Percentiles rank a stretch among this genome's conserved stretches.
These are phyloP conservation scores for Anethum foeniculum DNA, from an alignment of 140 eudicot genomes.

Conservation along the genomic window DNA sequence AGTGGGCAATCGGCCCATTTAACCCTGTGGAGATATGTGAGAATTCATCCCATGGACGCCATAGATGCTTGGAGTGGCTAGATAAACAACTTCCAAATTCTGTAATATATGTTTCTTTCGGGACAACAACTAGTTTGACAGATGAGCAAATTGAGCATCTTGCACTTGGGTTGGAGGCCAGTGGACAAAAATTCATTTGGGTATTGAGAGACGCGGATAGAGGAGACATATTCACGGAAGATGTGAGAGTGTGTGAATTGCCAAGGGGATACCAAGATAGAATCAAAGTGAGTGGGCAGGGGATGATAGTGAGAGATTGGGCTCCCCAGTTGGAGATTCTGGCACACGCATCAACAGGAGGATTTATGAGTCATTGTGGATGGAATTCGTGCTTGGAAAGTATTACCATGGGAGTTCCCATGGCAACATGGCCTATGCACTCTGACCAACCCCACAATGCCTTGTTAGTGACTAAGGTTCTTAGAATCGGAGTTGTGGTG, in stretches of 20 bases:
- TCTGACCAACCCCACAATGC: constrained; percentile 67
- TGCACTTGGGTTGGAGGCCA: constrained; percentile 54
- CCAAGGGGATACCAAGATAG: constrained; percentile 62
- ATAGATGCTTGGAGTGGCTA: constrained; percentile 50
- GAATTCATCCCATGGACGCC: neutral
- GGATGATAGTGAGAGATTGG: constrained; percentile 67
- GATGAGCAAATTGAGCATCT: constrained; percentile 42
- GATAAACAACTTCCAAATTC: constrained; percentile 42
- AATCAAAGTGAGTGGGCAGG: constrained; percentile 21
- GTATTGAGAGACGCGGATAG: constrained; percentile 60
- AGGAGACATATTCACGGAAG: constrained; percentile 31
- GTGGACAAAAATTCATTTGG: constrained; percentile 60
- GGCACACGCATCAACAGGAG: constrained; percentile 52
- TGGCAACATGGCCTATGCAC: constrained; percentile 87
- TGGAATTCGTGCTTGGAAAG: constrained; percentile 86
- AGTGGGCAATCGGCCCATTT: constrained; percentile 63
- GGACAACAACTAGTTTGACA: constrained; percentile 41
- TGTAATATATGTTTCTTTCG: constrained; percentile 54
- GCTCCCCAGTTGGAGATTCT: constrained; percentile 71
- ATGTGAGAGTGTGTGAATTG: constrained; percentile 22
- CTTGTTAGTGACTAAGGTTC: constrained; percentile 25
- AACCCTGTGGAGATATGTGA: constrained; percentile 24
- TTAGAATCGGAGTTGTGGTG: constrained; percentile 36
- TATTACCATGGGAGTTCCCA: constrained; percentile 67
- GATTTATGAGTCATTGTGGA: constrained; percentile 85